Conservation (phyloP, 441 rosid genomes). For the Syzygium malaccense region DNA sequence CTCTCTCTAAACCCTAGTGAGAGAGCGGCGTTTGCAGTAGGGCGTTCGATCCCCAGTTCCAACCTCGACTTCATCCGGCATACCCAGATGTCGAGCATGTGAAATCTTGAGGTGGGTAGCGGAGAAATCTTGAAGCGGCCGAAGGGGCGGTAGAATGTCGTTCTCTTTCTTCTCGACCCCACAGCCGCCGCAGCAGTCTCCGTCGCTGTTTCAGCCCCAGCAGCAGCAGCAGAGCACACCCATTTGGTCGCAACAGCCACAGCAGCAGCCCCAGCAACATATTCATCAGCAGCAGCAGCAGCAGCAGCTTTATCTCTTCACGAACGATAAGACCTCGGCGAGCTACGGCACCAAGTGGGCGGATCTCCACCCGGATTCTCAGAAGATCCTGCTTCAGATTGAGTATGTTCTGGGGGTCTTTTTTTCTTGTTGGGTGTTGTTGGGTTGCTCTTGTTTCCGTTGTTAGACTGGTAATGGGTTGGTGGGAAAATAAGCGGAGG, state of each 20-base stretch:
- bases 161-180: slow-evolving; percentile 57
- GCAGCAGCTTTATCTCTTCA: slow-evolving; percentile 71
- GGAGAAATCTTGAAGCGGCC: not conserved
- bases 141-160: slow-evolving; percentile 35
- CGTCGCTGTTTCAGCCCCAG: slow-evolving; percentile 36
- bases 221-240: slow-evolving; percentile 7
- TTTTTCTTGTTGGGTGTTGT: not conserved
- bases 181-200: slow-evolving; percentile 39
- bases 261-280: slow-evolving; percentile 13
- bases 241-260: slow-evolving; percentile 19
- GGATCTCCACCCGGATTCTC: slow-evolving; percentile 98
- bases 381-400: slow-evolving; percentile 72
- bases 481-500: not conserved
- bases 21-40: no score
- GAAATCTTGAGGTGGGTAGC: not conserved
- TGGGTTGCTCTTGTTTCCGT: not conserved
- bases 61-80: not conserved
- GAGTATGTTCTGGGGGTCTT: slow-evolving; percentile 44
- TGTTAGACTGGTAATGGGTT: not conserved
- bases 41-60: no score
- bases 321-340: slow-evolving; percentile 80
- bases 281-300: slow-evolving; percentile 38
- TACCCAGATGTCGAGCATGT: not conserved
- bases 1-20: no score
- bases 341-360: slow-evolving; percentile 90